phyloP scores from a whole-genome alignment of 331 rosid genomes.

The Erythrophleum ivorense region DNA sequence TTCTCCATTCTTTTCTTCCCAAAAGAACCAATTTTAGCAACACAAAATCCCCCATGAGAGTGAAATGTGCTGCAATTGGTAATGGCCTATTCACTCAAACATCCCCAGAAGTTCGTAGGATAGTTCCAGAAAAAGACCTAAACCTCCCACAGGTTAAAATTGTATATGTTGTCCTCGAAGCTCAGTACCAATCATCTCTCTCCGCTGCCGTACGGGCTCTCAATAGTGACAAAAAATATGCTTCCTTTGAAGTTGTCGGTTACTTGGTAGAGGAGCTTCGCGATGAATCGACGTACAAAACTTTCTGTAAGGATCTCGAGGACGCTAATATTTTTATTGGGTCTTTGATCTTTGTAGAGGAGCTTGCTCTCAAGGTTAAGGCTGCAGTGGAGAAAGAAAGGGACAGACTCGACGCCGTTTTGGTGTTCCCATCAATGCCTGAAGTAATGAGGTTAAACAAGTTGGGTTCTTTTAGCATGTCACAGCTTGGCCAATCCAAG shows the following conservation, averaged over 20 bases:
- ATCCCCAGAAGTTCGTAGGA: constrained; percentile 85
- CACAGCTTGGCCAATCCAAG: constrained; percentile 92
- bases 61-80: constrained; percentile 82
- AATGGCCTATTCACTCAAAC: constrained; percentile 96
- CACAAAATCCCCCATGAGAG: constrained; percentile 54
- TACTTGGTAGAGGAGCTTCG: constrained; percentile 96
- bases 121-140: constrained; percentile 67
- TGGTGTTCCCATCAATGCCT: constrained; percentile 99
- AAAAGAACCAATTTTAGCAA: constrained; percentile 49
- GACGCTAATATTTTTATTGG: constrained; percentile 92
- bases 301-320: constrained; percentile 79
- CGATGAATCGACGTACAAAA: constrained; percentile 52
- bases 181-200: constrained; percentile 96
- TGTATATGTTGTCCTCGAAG: constrained; percentile 90
- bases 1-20: constrained; percentile 91
- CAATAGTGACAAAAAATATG: constrained; percentile 54
- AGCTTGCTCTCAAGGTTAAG: constrained; percentile 85
- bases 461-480: constrained; percentile 87
- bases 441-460: constrained; percentile 96
- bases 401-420: constrained; percentile 89
- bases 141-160: constrained; percentile 77
- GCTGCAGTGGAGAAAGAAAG: constrained; percentile 87
- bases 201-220: constrained; percentile 79
- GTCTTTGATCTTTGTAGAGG: constrained; percentile 92
- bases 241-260: constrained; percentile 84